Conservation (phyloP, 2,329 filamentous ascomycete species). For the Aureobasidium pullulans region DNA sequence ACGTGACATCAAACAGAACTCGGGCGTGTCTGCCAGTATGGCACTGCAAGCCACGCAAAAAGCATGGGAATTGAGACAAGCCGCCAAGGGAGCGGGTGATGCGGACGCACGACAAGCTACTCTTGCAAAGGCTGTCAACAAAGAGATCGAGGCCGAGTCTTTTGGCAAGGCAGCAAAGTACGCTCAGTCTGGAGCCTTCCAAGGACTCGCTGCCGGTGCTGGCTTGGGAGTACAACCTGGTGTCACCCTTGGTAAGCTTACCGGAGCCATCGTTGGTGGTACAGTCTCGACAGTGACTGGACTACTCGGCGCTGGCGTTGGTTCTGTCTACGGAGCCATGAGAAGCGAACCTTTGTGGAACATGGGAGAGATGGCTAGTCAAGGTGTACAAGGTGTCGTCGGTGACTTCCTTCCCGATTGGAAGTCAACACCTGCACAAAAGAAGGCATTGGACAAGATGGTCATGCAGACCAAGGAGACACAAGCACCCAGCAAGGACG, state of each 20-base stretch:
- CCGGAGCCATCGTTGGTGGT: conserved; percentile 30
- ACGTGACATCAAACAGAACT: conserved; percentile 32
- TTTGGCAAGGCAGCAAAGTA: conserved; percentile 37
- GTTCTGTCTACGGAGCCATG: conserved; percentile 30
- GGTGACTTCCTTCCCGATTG: conserved; percentile 29
- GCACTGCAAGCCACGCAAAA: conserved; percentile 31
- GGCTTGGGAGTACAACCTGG: conserved; percentile 31
- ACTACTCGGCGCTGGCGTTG: conserved; percentile 29
- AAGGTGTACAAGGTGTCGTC: conserved; percentile 27
- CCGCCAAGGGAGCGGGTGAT: conserved; percentile 32
- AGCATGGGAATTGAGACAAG: conserved; percentile 33
- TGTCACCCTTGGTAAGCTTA: conserved; percentile 29
- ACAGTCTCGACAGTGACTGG: conserved; percentile 28
- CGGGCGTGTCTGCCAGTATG: conserved; percentile 30
- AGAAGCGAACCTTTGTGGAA: conserved; percentile 29
- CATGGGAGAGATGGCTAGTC: conserved; percentile 29
- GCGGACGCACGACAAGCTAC: conserved; percentile 32
- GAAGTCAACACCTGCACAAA: conserved; percentile 28
- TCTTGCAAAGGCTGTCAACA: conserved; percentile 33
- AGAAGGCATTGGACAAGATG: conserved; percentile 32
- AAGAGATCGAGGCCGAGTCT: conserved; percentile 34
- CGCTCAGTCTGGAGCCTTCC: conserved; percentile 31
- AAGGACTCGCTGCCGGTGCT: conserved; percentile 33
- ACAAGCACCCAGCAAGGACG: conserved; percentile 26
- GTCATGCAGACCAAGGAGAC: conserved; percentile 29